Percentiles rank a stretch among this genome's conserved stretches.
Conservation (phyloP, 2,329 filamentous ascomycete genomes). For the Fusarium metavorans region DNA sequence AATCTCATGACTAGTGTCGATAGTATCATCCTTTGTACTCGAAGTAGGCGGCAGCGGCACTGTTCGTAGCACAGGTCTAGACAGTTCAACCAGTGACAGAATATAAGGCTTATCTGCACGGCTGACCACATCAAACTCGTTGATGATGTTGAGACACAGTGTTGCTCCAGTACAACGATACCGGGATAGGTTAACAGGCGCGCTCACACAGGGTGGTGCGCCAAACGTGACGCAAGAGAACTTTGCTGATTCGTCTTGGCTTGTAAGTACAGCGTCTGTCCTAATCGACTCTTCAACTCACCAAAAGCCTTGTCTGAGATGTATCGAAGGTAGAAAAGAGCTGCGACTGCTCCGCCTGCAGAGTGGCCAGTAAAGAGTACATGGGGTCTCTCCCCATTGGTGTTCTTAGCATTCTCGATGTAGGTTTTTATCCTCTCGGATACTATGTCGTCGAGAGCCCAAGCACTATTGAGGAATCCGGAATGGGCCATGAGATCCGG, state of each 20-base stretch:
- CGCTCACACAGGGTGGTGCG: conserved; percentile 34
- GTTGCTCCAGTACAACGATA: conserved; percentile 7
- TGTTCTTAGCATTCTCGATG: not conserved
- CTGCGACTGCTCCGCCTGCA: conserved; percentile 32
- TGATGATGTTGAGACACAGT: conserved; percentile 39
- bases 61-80: conserved; percentile 11
- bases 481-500: conserved; percentile 29
- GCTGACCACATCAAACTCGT: conserved; percentile 41
- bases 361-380: conserved; percentile 41
- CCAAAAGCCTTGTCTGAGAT: conserved; percentile 15
- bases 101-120: conserved; percentile 39
- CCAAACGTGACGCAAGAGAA: conserved; percentile 42
- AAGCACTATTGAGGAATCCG: conserved; percentile 33
- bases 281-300: not conserved
- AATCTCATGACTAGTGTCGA: not conserved
- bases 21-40: not conserved
- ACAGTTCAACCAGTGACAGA: conserved; percentile 34
- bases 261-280: not conserved
- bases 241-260: conserved; percentile 9
- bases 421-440: conserved; percentile 13
- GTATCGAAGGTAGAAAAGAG: conserved; percentile 29
- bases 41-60: not conserved
- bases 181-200: conserved; percentile 10
- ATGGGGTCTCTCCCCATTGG: conserved; percentile 9
- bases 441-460: conserved; percentile 22